Evolutionary conservation across 495 filamentous ascomycete species (phyloP).

Genomic region (Penicillium cataractarum): DNA sequence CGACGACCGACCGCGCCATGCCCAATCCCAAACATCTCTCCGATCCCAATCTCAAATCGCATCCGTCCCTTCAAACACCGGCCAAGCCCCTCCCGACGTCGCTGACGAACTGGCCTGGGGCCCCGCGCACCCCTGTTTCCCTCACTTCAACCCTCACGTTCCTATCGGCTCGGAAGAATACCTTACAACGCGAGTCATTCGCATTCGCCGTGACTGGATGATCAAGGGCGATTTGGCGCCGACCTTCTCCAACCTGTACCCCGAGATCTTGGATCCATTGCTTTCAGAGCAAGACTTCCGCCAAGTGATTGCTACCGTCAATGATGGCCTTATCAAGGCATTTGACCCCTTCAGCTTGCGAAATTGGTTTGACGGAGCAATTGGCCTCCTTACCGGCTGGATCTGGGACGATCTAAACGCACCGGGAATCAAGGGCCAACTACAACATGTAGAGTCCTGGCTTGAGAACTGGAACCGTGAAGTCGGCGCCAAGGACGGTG

Average conservation of each 20-base stretch:
- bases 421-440: slow-evolving; percentile 67
- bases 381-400: slow-evolving; percentile 86
- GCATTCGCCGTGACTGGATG: slow-evolving; percentile 90
- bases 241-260: slow-evolving; percentile 90
- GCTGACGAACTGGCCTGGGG: slow-evolving; percentile 71
- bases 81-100: slow-evolving; percentile 49
- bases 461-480: slow-evolving; percentile 80
- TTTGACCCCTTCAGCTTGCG: slow-evolving; percentile 73
- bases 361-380: slow-evolving; percentile 73
- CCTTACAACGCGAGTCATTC: slow-evolving; percentile 81
- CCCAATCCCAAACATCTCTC: slow-evolving; percentile 44
- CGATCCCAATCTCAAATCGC: slow-evolving; percentile 48
- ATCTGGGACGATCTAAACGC: slow-evolving; percentile 88
- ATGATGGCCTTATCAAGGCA: slow-evolving; percentile 67
- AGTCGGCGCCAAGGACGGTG: slow-evolving; percentile 57
- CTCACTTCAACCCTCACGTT: slow-evolving; percentile 91
- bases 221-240: slow-evolving; percentile 87
- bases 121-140: slow-evolving; percentile 86
- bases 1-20: slow-evolving; percentile 39
- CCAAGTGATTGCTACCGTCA: slow-evolving; percentile 74
- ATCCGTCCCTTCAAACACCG: slow-evolving; percentile 42
- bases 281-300: slow-evolving; percentile 82
- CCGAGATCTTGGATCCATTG: slow-evolving; percentile 88
- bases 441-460: slow-evolving; percentile 71
- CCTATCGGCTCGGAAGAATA: slow-evolving; percentile 74